Evolutionary conservation across 129 eudicot species (phyloP).

Genomic region (Centaurea solstitialis): DNA sequence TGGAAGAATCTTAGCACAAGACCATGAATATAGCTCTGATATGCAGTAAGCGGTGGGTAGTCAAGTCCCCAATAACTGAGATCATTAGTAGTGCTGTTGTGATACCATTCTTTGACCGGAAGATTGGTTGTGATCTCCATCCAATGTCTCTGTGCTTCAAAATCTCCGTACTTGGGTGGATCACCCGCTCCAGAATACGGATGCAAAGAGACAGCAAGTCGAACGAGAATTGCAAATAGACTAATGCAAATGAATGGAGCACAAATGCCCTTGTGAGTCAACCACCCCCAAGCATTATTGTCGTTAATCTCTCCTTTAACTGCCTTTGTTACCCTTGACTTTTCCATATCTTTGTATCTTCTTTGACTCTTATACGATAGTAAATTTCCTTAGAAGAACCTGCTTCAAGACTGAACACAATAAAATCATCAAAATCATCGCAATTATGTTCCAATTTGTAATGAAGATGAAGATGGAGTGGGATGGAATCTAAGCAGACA

Average conservation of each 20-base stretch:
- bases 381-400: background rate
- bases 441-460: background rate
- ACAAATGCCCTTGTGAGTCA: constrained; percentile 32
- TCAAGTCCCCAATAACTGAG: constrained; percentile 97
- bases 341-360: constrained; percentile 39
- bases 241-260: constrained; percentile 66
- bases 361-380: background rate
- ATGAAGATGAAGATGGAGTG: background rate
- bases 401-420: constrained; percentile 9
- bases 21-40: constrained; percentile 90
- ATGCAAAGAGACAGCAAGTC: constrained; percentile 72
- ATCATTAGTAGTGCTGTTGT: constrained; percentile 72
- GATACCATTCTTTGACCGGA: constrained; percentile 76
- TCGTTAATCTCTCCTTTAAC: constrained; percentile 22
- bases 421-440: background rate
- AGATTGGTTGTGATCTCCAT: constrained; percentile 94
- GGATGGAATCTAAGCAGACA: background rate
- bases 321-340: constrained; percentile 40
- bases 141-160: constrained; percentile 99
- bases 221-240: constrained; percentile 64
- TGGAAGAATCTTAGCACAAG: constrained; percentile 51
- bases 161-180: constrained; percentile 91
- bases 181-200: constrained; percentile 85
- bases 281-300: constrained; percentile 41
- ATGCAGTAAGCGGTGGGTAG: constrained; percentile 96